These are phyloP conservation scores for Thalassiosira allenii DNA, from an alignment of 352 stramenopile genomes.

Conservation along the genomic window DNA sequence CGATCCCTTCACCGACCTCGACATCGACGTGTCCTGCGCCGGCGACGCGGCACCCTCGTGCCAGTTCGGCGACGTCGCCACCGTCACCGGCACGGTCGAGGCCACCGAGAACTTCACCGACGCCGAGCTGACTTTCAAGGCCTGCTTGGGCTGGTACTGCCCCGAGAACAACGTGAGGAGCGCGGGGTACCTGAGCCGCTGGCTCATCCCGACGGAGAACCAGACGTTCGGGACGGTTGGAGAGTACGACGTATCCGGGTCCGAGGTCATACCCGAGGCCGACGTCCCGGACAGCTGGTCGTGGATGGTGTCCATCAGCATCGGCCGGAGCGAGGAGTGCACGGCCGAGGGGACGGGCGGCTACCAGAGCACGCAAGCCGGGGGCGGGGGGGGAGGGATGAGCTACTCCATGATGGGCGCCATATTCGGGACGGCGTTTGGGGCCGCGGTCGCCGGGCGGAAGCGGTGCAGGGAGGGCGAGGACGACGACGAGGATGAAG, in stretches of 20 bases:
- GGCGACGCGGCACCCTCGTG: neutral
- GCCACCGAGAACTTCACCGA: neutral
- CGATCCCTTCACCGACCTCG: conserved; percentile 15
- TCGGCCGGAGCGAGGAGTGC: conserved; percentile 1
- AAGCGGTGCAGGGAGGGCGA: neutral
- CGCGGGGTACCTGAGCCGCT: neutral
- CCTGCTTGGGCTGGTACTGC: conserved; percentile 5
- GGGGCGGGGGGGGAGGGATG: too few relatives aligned
- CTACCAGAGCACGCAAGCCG: too few relatives aligned
- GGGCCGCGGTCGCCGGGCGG: neutral
- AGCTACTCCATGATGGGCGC: too few relatives aligned
- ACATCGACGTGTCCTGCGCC: neutral
- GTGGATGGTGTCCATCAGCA: neutral
- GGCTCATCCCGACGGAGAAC: neutral
- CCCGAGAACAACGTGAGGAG: neutral
- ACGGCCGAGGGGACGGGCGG: neutral
- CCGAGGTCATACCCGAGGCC: neutral
- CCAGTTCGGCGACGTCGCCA: neutral
- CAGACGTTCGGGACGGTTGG: neutral
- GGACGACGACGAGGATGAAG: neutral
- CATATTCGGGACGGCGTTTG: conserved; percentile 6
- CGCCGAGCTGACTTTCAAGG: neutral
- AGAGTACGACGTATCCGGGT: neutral
- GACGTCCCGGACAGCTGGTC: neutral
- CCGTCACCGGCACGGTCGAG: neutral